Conservation (phyloP, 2,329 filamentous ascomycete species). For the Graphiopsis chlorocephala region DNA sequence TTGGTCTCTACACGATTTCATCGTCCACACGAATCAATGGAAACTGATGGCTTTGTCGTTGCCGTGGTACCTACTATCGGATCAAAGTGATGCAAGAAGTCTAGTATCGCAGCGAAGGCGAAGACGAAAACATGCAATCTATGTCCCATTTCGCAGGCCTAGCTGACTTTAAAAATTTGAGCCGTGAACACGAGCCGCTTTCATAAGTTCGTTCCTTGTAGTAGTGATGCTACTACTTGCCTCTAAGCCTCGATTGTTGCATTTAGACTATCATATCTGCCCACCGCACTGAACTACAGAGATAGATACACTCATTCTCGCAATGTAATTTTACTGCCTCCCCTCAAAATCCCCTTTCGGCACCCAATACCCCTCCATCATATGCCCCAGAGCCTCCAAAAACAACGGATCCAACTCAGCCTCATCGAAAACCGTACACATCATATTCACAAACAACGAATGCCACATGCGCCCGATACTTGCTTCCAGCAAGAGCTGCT, state of each 20-base stretch:
- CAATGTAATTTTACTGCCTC: too few relatives aligned
- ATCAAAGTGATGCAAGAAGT: background rate
- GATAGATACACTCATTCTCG: too few relatives aligned
- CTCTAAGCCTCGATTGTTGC: background rate
- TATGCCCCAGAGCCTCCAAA: background rate
- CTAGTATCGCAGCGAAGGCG: background rate
- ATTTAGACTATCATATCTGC: background rate
- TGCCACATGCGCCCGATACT: constrained; percentile 12
- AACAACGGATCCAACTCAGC: constrained; percentile 4
- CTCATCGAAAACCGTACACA: constrained; percentile 11
- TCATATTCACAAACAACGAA: constrained; percentile 9
- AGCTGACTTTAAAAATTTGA: background rate
- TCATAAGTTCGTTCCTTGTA: background rate
- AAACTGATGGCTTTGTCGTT: too few relatives aligned
- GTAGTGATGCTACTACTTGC: background rate
- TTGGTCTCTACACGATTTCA: background rate
- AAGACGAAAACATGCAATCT: background rate
- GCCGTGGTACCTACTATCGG: too few relatives aligned
- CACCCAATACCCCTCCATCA: constrained; percentile 9
- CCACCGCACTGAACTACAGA: background rate
- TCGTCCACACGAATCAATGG: background rate
- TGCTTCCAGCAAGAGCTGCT: constrained; percentile 15
- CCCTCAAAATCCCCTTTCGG: background rate
- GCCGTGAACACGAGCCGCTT: background rate
- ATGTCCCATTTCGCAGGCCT: background rate